Base-by-base conservation (phyloP, 352 stramenopile species). In the Phytophthora aleatoria region DNA sequence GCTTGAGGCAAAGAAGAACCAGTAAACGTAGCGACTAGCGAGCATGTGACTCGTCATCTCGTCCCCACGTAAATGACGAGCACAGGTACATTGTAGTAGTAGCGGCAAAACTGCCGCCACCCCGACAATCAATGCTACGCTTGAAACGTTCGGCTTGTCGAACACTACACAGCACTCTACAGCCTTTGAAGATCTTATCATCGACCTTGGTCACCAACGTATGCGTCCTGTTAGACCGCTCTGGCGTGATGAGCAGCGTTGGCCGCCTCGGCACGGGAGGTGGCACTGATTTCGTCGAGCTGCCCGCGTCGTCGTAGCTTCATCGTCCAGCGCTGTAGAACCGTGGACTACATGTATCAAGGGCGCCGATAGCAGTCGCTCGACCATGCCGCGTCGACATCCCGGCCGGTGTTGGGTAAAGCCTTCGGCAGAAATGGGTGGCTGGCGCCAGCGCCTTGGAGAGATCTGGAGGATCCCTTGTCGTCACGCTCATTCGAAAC, bases 1-100 rank as follows among this genome's bases (percentile, higher is more conserved):
- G 77, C 73, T 84, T 7, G 78, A 90, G 67, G 69, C 87, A 56
- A 96, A 96, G 75, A 94, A 92, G 78, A 87, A 81, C 48, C 62
- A 90, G 69, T 89, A 91, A n/a, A 42, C 49, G 30, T 7, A 41
- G 30, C 42, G 28, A 50, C 11, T 54, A 35, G 11, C 24, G 31
- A 54, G 36, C 16, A 28, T 12, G 35, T 11, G n/a, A 26, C 26
- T 57, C 31, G 55, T 65, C 49, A 53, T 56, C 27, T 20, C 15
- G 9, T 49, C 12, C 16, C n/a, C 8, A 58, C 27, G 26, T 36
- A 31, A 55, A 20, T 44, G 8, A 35, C 26, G 13, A 50, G 6
- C 52, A 59, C 13, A 12, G 35, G 27, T 47, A 20, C 11, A 35
- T 11, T 11, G 20, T 48, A 28, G 7, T 16, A 3, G 11, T 39